Evolutionary conservation across 345 rosid genomes (phyloP).

Genomic region (Aquilaria yunnanensis): DNA sequence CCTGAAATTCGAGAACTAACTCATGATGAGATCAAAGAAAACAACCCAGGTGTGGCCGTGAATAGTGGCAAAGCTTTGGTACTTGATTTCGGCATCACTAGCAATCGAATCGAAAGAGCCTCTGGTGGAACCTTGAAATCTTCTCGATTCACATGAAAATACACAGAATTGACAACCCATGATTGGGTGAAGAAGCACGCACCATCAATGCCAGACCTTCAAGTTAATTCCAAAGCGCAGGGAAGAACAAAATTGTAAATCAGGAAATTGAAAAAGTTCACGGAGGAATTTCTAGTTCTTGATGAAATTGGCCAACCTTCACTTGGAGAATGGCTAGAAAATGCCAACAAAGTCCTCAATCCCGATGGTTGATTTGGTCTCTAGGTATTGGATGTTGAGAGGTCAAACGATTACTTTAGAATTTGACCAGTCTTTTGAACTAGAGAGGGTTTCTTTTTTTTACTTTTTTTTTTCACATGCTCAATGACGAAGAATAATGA

Average conservation of each 20-base stretch:
- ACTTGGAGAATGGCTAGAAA: conserved; percentile 16
- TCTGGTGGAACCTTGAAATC: conserved; percentile 9
- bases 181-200: conserved; percentile 32
- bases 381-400: conserved; percentile 18
- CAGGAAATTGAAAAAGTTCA: conserved; percentile 14
- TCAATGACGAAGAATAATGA: too few relatives aligned
- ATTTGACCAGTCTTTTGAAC: too few relatives aligned
- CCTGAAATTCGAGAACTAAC: conserved; percentile 33
- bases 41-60: conserved; percentile 13
- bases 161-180: conserved; percentile 29
- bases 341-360: conserved; percentile 19
- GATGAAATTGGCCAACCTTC: conserved; percentile 21
- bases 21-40: neutral
- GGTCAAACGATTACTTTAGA: too few relatives aligned
- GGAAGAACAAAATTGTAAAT: conserved; percentile 37
- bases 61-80: conserved; percentile 39
- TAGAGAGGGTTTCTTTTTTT: too few relatives aligned
- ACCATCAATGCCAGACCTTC: conserved; percentile 20
- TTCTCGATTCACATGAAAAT: conserved; percentile 26
- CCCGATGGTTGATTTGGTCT: conserved; percentile 19
- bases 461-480: too few relatives aligned
- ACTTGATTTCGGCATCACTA: conserved; percentile 16
- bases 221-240: conserved; percentile 35
- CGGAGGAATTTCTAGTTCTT: conserved; percentile 9
- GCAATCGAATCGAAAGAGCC: neutral